Evolutionary conservation across 1,284 basidiomycete genomes (phyloP).

Genomic region (Rhodofomes roseus): DNA sequence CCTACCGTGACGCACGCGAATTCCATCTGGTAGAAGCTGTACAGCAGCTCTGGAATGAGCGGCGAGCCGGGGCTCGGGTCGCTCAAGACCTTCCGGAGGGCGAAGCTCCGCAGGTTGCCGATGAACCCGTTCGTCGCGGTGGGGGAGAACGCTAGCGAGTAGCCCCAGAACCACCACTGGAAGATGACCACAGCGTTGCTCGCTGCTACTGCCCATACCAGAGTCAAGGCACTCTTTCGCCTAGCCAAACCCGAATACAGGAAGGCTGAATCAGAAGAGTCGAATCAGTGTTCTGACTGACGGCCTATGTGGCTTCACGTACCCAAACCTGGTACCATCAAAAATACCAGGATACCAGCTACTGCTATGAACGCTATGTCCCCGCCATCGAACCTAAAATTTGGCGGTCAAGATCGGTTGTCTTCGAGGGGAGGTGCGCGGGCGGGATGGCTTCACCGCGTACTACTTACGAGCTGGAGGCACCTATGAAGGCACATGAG

Average conservation of each 20-base stretch:
- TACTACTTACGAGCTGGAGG: constrained; percentile 1
- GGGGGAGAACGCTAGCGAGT: constrained; percentile 78
- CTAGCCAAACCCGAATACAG: constrained; percentile 87
- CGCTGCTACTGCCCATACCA: constrained; percentile 69
- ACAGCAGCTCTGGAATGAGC: constrained; percentile 68
- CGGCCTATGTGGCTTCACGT: constrained; percentile 8
- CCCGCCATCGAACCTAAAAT: constrained; percentile 54
- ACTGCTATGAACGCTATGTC: constrained; percentile 78
- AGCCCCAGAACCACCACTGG: constrained; percentile 89
- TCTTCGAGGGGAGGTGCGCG: neutral
- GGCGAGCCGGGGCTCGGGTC: constrained; percentile 76
- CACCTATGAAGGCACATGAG: neutral
- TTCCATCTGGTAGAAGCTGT: constrained; percentile 89
- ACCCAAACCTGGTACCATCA: constrained; percentile 80
- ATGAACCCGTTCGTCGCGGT: constrained; percentile 78
- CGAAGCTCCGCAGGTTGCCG: constrained; percentile 72
- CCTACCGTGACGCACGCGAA: constrained; percentile 78
- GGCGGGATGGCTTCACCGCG: neutral
- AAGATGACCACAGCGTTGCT: constrained; percentile 81
- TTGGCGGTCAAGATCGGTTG: neutral
- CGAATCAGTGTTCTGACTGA: neutral
- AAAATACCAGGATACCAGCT: constrained; percentile 75
- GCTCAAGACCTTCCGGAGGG: constrained; percentile 69
- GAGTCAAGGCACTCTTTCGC: constrained; percentile 65
- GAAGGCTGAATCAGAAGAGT: constrained; percentile 47